A percentile compares a stretch with the other conserved stretches of the same genome.
phyloP scores from a whole-genome alignment of 352 stramenopile genomes.

The Globisporangium perplexum region DNA sequence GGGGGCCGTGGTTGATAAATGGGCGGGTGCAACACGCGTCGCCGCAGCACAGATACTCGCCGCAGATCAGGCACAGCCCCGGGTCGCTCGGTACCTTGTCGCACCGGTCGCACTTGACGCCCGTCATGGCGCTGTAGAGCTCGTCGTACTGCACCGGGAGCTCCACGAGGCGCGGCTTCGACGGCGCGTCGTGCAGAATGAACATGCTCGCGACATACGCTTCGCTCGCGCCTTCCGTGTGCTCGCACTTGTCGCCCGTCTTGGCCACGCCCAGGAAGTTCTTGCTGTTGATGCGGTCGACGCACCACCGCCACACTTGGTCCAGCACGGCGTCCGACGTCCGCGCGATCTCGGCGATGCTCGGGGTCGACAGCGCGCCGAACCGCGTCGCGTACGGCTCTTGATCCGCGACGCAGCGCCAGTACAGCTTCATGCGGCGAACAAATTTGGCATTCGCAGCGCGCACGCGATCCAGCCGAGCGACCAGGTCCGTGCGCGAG shows the following conservation, averaged over 20 bases:
- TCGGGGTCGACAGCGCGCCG: conserved; percentile 33
- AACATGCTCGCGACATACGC: conserved; percentile 88
- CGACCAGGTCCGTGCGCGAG: conserved; percentile 25
- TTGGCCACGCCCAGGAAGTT: conserved; percentile 60
- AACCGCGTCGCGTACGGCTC: conserved; percentile 13
- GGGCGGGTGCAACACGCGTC: conserved; percentile 79
- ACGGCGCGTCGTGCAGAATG: conserved; percentile 64
- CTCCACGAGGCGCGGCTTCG: conserved; percentile 61
- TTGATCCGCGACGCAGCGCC: conserved; percentile 51
- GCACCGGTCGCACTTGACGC: conserved; percentile 64
- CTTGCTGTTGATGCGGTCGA: conserved; percentile 81
- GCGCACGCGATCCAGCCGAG: conserved; percentile 39
- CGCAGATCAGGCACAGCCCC: conserved; percentile 79
- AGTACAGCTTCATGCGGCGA: conserved; percentile 84
- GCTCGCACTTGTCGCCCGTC: conserved; percentile 75
- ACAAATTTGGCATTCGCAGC: conserved; percentile 55
- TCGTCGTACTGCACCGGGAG: conserved; percentile 83
- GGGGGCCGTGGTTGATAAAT: conserved; percentile 66
- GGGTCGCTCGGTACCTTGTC: conserved; percentile 62
- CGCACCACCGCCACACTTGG: conserved; percentile 82
- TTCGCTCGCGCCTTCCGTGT: conserved; percentile 81
- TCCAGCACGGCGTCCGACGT: conserved; percentile 55
- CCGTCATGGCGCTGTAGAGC: conserved; percentile 72
- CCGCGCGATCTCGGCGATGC: conserved; percentile 43
- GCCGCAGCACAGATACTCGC: conserved; percentile 77